Percentiles rank a stretch among this genome's conserved stretches.
Conservation (phyloP, 305 asterid species). For the Fraxinus platypoda region DNA sequence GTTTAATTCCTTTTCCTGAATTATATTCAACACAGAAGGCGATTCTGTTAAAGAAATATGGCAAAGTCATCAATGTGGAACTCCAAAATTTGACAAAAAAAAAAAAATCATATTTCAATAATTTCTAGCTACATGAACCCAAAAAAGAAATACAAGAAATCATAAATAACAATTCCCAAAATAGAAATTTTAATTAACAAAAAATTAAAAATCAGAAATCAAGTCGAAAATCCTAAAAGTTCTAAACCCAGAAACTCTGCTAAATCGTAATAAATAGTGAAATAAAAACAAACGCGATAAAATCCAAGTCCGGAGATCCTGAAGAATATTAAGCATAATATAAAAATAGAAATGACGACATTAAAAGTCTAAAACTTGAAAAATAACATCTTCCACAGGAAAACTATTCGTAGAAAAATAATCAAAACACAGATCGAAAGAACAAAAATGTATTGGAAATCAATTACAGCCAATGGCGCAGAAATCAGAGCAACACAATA, state of each 20-base stretch:
- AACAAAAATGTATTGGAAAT: conserved; percentile 12
- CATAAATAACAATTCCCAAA: background rate
- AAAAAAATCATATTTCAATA: background rate
- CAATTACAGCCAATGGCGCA: conserved; percentile 21
- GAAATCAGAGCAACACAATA: conserved; percentile 8
- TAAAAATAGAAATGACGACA: conserved; percentile 7
- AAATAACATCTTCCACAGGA: conserved; percentile 9
- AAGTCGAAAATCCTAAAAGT: background rate
- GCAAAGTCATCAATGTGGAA: conserved; percentile 10
- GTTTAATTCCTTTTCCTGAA: background rate
- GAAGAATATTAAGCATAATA: conserved; percentile 13
- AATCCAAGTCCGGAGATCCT: conserved; percentile 43
- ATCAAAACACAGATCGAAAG: conserved; percentile 18
- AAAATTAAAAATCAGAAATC: background rate
- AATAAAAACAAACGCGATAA: conserved; percentile 24
- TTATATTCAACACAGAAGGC: background rate
- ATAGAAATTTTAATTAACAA: background rate
- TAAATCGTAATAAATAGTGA: background rate
- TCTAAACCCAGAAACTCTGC: background rate
- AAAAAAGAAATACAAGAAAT: background rate
- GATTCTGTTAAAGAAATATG: conserved; percentile 15
- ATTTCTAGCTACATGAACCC: background rate
- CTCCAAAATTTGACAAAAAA: background rate
- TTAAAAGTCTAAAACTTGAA: conserved; percentile 20
- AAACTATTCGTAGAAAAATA: background rate